phyloP scores from a whole-genome alignment of 768 basidiomycete species.

The Steccherinum ochraceum region DNA sequence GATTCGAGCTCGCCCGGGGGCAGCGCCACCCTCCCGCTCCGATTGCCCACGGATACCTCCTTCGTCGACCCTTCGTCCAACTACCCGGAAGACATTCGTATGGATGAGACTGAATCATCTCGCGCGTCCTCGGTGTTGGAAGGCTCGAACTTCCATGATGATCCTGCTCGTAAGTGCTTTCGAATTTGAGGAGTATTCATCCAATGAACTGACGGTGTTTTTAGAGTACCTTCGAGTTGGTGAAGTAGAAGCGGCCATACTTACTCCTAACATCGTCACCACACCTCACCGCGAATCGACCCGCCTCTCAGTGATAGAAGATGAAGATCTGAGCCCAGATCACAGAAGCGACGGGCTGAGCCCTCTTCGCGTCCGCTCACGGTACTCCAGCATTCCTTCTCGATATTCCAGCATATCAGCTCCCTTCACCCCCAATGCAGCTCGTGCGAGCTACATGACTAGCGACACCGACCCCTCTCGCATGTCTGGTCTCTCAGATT shows the following conservation, averaged over 20 bases:
- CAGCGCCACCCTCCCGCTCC: slow-evolving; percentile 16
- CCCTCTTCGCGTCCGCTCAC: slow-evolving; percentile 14
- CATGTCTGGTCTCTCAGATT: slow-evolving; percentile 70
- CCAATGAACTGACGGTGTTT: slow-evolving; percentile 3
- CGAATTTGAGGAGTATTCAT: slow-evolving; percentile 9
- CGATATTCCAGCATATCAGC: slow-evolving; percentile 12
- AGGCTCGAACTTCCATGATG: slow-evolving; percentile 21
- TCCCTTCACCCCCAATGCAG: slow-evolving; percentile 24
- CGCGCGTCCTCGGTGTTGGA: slow-evolving; percentile 28
- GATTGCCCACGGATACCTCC: slow-evolving; percentile 22
- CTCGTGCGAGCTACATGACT: slow-evolving; percentile 58
- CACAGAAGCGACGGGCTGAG: slow-evolving; percentile 6
- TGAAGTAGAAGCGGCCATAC: slow-evolving; percentile 40
- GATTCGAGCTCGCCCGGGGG: slow-evolving; percentile 3
- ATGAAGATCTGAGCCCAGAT: slow-evolving; percentile 2
- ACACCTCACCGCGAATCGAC: slow-evolving; percentile 31
- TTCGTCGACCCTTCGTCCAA: slow-evolving; percentile 20
- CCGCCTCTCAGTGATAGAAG: slow-evolving; percentile 19
- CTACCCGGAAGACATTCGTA: slow-evolving; percentile 29
- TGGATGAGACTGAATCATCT: slow-evolving; percentile 19
- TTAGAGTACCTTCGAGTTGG: slow-evolving; percentile 46
- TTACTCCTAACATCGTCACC: slow-evolving; percentile 41
- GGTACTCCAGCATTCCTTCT: slow-evolving; percentile 4
- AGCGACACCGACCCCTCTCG: slow-evolving; percentile 46
- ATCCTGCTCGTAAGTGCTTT: slow-evolving; percentile 33